A percentile compares a stretch with the other conserved stretches of the same genome.
phyloP scores from a whole-genome alignment of 768 basidiomycete species.

The Hypholoma sublateritium region DNA sequence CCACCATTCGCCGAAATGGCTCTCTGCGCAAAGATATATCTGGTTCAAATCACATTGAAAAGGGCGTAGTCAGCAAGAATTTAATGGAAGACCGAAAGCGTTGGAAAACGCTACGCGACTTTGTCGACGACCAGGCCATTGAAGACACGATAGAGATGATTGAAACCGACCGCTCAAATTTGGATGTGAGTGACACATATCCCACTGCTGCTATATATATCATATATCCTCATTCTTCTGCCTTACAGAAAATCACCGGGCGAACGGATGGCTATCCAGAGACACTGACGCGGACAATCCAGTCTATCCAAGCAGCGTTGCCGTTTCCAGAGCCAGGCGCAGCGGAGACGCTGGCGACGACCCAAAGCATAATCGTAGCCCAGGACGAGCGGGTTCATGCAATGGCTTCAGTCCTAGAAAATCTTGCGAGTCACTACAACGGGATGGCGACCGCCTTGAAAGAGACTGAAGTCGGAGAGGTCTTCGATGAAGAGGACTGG shows the following conservation, averaged over 20 bases:
- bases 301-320: constrained; percentile 44
- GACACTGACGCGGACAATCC: constrained; percentile 54
- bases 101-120: constrained; percentile 86
- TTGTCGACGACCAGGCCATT: constrained; percentile 81
- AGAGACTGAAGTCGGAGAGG: constrained; percentile 69
- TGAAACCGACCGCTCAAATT: constrained; percentile 62
- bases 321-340: constrained; percentile 19
- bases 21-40: constrained; percentile 7
- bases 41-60: constrained; percentile 12
- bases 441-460: constrained; percentile 71
- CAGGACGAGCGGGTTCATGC: constrained; percentile 58
- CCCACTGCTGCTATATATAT: neutral
- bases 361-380: constrained; percentile 46
- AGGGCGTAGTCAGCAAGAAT: constrained; percentile 14
- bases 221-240: neutral
- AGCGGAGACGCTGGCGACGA: constrained; percentile 27
- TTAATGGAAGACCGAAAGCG: constrained; percentile 46
- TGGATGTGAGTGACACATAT: constrained; percentile 54
- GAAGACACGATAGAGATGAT: constrained; percentile 75
- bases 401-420: constrained; percentile 79
- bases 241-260: constrained; percentile 53
- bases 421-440: constrained; percentile 71
- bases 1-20: constrained; percentile 27
- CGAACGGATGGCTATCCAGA: constrained; percentile 70
- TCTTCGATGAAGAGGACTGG: constrained; percentile 67